Evolutionary conservation across 768 basidiomycete species (phyloP), one percentile per base, ranked within the genome.

Genomic region (Tremella fuciformis): DNA sequence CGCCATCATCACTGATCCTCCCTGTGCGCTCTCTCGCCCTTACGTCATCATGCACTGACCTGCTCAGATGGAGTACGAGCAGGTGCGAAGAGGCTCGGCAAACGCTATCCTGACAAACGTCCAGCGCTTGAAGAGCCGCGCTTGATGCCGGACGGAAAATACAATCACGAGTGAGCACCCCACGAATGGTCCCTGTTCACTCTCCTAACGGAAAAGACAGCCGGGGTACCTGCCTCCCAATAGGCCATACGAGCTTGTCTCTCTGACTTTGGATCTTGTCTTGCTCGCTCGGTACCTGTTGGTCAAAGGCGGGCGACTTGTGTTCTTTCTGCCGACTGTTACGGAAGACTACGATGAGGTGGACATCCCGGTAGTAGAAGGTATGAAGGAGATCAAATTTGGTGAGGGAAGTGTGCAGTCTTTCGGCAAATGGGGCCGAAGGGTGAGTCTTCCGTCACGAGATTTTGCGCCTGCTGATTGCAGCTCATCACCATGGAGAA

Each of bases 401-500:
- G 69, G 62, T 8, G 64, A 66, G 6, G 76, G 74, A 73, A 92
- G 90, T 37, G 77, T 91, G 62, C 92, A 99, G 76, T 86, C 88
- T 67, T 99, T 97, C 70, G 92, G 92, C 13, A 88, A 86, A 22
- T 99, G 94, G 94, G 92, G 91, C 1, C 81, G 94, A 65, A 78
- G 94, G 73, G 92, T 91, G 70, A 77, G 88, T 79, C 42, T 15
- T 18, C 26, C 16, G 24, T 26, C 19, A 18, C 34, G 22, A 21
- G 19, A n/a, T 47, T 58, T 44, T 15, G 50, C 46, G 15, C 15
- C 15, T 48, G 19, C 34, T 19, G n/a, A n/a, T 39, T 44, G 42
- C 67, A 94, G 91, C 81, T 99, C 16, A 88, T 98, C 54, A 98
- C 94, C 8, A 87, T 98, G 73, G 84, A 84, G 55, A 98, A 94